Conservation (phyloP, 164 flowering plant species). For the Vitis labrusca region DNA sequence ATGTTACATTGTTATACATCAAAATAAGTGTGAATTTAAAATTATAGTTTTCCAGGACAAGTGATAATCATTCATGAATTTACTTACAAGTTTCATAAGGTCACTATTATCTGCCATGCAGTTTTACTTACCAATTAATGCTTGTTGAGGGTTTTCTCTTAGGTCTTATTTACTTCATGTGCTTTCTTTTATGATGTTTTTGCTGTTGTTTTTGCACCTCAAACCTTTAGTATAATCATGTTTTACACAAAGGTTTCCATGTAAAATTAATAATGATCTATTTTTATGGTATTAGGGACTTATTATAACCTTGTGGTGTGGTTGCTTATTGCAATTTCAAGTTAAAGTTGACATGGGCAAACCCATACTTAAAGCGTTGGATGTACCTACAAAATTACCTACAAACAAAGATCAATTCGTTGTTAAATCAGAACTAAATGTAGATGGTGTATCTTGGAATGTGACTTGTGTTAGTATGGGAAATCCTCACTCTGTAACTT, state of each 20-base stretch:
- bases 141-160: too few species aligned
- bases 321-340: constrained; percentile 33
- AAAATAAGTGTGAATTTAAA: background rate
- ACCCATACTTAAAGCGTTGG: constrained; percentile 71
- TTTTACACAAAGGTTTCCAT: background rate
- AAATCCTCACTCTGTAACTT: constrained; percentile 94
- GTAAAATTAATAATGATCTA: background rate
- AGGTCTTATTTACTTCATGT: too few species aligned
- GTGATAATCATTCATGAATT: background rate
- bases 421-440: constrained; percentile 58
- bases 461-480: constrained; percentile 99
- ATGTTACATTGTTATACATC: background rate
- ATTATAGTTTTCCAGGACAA: background rate
- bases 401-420: constrained; percentile 62
- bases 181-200: background rate
- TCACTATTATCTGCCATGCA: too few species aligned
- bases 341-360: constrained; percentile 98
- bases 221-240: background rate
- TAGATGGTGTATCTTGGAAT: constrained; percentile 75
- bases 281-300: background rate
- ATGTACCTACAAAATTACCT: constrained; percentile 75
- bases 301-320: background rate
- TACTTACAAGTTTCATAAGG: background rate
- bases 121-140: too few species aligned
- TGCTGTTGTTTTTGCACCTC: background rate